Percentiles rank a stretch among this genome's conserved stretches.
These are phyloP conservation scores for Podaxis sp. DNA, from an alignment of 768 basidiomycete genomes.

Conservation along the genomic window DNA sequence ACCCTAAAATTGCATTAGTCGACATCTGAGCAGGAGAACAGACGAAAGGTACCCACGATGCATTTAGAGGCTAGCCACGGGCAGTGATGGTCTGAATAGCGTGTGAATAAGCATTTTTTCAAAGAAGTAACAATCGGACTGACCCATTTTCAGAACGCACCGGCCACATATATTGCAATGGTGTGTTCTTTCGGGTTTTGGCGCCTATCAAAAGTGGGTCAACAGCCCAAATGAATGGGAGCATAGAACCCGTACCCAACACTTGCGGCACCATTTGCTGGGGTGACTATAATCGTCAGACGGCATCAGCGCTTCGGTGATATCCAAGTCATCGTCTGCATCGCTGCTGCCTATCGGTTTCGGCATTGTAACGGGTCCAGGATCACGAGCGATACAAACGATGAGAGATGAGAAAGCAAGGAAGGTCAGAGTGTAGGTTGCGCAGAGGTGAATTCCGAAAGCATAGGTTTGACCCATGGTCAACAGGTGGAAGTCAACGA, in stretches of 20 bases:
- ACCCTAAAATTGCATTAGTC: constrained; percentile 44
- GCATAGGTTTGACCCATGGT: constrained; percentile 44
- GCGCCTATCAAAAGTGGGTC: constrained; percentile 35
- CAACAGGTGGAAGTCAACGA: constrained; percentile 64
- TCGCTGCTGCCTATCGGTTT: constrained; percentile 19
- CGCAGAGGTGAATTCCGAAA: constrained; percentile 54
- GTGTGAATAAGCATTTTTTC: constrained; percentile 12
- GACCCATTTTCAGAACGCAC: constrained; percentile 86
- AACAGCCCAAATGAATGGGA: neutral
- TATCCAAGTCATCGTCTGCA: constrained; percentile 39
- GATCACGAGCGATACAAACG: constrained; percentile 70
- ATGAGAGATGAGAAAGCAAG: constrained; percentile 72
- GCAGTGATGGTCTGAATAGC: constrained; percentile 74
- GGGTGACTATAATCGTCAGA: constrained; percentile 42
- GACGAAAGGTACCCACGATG: constrained; percentile 48
- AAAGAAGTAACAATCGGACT: constrained; percentile 21
- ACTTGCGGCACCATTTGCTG: constrained; percentile 74
- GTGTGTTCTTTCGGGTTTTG: constrained; percentile 78
- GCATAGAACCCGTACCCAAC: constrained; percentile 46
- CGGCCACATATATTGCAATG: constrained; percentile 75
- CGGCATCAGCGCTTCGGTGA: constrained; percentile 64
- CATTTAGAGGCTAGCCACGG: constrained; percentile 80
- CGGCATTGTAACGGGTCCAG: constrained; percentile 54
- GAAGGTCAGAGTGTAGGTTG: constrained; percentile 65
- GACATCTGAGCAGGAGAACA: neutral